Evolutionary conservation across 495 filamentous ascomycete genomes (phyloP).

Genomic region (Paragyromitra xinjiangensis): DNA sequence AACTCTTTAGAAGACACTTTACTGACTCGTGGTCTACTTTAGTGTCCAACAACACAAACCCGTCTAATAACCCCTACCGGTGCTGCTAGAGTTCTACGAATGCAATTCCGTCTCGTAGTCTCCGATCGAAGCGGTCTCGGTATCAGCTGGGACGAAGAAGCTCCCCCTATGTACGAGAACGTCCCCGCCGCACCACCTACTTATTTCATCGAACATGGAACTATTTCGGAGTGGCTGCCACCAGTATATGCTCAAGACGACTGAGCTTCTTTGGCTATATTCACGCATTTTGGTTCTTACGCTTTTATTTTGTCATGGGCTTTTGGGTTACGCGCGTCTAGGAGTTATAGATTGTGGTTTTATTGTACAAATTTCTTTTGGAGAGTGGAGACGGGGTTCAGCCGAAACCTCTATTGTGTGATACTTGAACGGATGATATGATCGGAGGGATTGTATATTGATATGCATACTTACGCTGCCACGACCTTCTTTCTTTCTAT

Average conservation of each 20-base stretch:
- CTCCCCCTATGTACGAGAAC: conserved; percentile 92
- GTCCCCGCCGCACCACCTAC: conserved; percentile 86
- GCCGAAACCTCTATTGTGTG: neutral
- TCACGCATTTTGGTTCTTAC: neutral
- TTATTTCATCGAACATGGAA: conserved; percentile 62
- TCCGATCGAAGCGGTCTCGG: conserved; percentile 88
- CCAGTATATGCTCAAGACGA: conserved; percentile 24
- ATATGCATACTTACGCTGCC: neutral
- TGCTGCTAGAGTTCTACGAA: conserved; percentile 86
- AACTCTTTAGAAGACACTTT: conserved; percentile 64
- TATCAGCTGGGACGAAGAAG: conserved; percentile 97
- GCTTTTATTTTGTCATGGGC: neutral
- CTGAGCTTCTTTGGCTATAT: neutral
- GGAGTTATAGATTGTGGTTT: conserved; percentile 20
- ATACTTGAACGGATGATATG: conserved; percentile 5
- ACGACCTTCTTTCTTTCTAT: neutral
- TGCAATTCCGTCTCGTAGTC: conserved; percentile 83
- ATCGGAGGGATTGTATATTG: conserved; percentile 10
- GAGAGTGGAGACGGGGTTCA: neutral
- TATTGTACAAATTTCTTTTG: conserved; percentile 23
- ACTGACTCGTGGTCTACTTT: conserved; percentile 58
- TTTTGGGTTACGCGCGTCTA: conserved; percentile 7
- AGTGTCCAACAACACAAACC: conserved; percentile 47
- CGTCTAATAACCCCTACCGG: conserved; percentile 78
- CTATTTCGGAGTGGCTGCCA: conserved; percentile 38